These are phyloP conservation scores for Macrophomina tecta DNA, from an alignment of 2,329 filamentous ascomycete genomes.

Conservation along the genomic window DNA sequence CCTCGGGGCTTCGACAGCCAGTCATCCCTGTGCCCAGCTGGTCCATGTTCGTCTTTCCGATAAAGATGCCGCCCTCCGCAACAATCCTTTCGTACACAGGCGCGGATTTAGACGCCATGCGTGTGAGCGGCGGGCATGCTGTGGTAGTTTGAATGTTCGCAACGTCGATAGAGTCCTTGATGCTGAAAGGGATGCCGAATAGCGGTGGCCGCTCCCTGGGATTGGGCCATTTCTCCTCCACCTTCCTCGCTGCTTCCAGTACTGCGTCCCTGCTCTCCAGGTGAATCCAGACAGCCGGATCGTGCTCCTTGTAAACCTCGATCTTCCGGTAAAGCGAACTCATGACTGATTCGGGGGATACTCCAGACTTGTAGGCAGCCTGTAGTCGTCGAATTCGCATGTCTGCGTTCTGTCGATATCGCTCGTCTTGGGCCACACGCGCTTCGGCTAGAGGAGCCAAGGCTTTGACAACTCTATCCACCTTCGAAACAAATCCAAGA, in stretches of 20 bases:
- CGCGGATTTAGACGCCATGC: slow-evolving; percentile 56
- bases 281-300: slow-evolving; percentile 60
- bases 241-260: slow-evolving; percentile 48
- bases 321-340: slow-evolving; percentile 55
- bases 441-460: slow-evolving; percentile 33
- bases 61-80: slow-evolving; percentile 60
- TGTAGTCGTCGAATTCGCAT: slow-evolving; percentile 53
- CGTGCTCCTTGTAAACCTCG: slow-evolving; percentile 53
- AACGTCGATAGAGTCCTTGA: slow-evolving; percentile 64
- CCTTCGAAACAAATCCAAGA: slow-evolving; percentile 56
- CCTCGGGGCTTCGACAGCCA: slow-evolving; percentile 64
- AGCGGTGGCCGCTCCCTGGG: slow-evolving; percentile 54
- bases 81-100: slow-evolving; percentile 58
- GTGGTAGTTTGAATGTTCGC: slow-evolving; percentile 58
- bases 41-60: slow-evolving; percentile 68
- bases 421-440: slow-evolving; percentile 6
- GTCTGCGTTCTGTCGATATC: slow-evolving; percentile 42
- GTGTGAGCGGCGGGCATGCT: slow-evolving; percentile 58
- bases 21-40: slow-evolving; percentile 67
- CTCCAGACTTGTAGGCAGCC: slow-evolving; percentile 51
- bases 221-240: slow-evolving; percentile 49
- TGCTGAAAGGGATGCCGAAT: slow-evolving; percentile 62
- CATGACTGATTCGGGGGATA: slow-evolving; percentile 53
- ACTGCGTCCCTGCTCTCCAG: slow-evolving; percentile 48
- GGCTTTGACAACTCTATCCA: slow-evolving; percentile 48